Base-by-base conservation (phyloP, 1,139 yeast genomes). In the Nakaseomyces sp. region DNA sequence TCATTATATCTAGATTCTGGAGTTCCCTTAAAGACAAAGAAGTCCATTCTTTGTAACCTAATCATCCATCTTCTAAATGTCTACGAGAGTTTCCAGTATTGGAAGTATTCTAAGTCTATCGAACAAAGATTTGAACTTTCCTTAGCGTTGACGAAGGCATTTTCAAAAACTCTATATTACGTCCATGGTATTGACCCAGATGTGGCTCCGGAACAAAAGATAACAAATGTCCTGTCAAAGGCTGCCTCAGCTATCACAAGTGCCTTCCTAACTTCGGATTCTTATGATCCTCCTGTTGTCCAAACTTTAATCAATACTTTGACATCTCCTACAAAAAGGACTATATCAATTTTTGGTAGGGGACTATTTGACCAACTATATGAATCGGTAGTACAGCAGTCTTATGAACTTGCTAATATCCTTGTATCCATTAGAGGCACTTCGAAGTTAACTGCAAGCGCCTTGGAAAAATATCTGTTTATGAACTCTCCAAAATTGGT, bases 1-100 rank as follows among this genome's bases (percentile, higher is more conserved):
- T 20, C 28, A n/a, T 55, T 40, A 18, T 40, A 33, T 12, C 22
- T 63, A 9, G 64, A 67, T 26, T 66, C 68, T 13, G 66, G 67
- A 28, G 60, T 68, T 48, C 60, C 79, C 53, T 37, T 65, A 39
- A 58, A 72, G 55, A 64, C 77, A 56, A 81, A 79, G 53, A 63
- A 73, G 3, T 73, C 70, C 16, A 77, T 85, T 3, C 58, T 87
- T 33, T 66, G 71, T n/a, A 74, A 74, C 47, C 66, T 86, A 43
- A 66, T 75, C 1, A 61, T 67, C 7, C 86, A 82, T 58, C 67
- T 80, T 44, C 64, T 85, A 16, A 74, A 73, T 43, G 74, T 86
- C 0, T 86, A 81, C 63, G 95, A 87, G 56, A 79, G 86, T 50
- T 84, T 81, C 55, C 66, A 73, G 5, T 77, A 74, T 55, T 86